Evolutionary conservation across 768 basidiomycete species (phyloP).

Genomic region (Boletus fagicola): DNA sequence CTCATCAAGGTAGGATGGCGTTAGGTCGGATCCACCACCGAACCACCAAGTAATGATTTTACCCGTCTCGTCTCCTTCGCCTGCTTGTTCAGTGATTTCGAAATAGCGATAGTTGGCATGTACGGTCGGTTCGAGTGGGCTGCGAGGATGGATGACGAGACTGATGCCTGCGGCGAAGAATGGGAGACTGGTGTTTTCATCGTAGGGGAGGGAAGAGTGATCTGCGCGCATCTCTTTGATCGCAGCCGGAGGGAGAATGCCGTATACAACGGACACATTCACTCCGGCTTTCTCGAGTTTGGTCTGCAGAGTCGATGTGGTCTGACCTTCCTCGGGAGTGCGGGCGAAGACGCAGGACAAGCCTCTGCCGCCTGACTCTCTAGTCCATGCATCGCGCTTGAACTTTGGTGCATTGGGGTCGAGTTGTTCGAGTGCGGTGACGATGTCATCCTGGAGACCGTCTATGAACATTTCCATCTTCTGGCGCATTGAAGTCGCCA

Average conservation of each 20-base stretch:
- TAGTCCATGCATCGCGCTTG: slow-evolving; percentile 79
- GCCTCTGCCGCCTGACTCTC: slow-evolving; percentile 66
- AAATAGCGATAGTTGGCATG: slow-evolving; percentile 99
- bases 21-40: slow-evolving; percentile 93
- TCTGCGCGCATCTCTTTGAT: slow-evolving; percentile 95
- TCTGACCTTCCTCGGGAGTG: slow-evolving; percentile 31
- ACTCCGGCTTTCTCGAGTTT: slow-evolving; percentile 95
- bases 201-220: slow-evolving; percentile 71
- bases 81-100: slow-evolving; percentile 67
- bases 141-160: slow-evolving; percentile 90
- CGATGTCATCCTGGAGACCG: slow-evolving; percentile 76
- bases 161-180: slow-evolving; percentile 94
- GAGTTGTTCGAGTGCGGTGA: slow-evolving; percentile 70
- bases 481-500: slow-evolving; percentile 57
- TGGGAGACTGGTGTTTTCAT: slow-evolving; percentile 64
- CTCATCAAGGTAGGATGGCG: slow-evolving; percentile 87
- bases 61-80: slow-evolving; percentile 38
- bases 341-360: slow-evolving; percentile 79
- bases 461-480: slow-evolving; percentile 77
- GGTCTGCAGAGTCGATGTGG: slow-evolving; percentile 40
- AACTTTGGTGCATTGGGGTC: slow-evolving; percentile 71
- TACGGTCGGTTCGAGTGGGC: slow-evolving; percentile 90
- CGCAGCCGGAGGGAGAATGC: slow-evolving; percentile 81
- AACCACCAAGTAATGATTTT: slow-evolving; percentile 95
- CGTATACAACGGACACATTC: slow-evolving; percentile 91